Percentiles rank a stretch among this genome's conserved stretches.
Conservation (phyloP, 768 basidiomycete species). For the Hypholoma fasciculare region DNA sequence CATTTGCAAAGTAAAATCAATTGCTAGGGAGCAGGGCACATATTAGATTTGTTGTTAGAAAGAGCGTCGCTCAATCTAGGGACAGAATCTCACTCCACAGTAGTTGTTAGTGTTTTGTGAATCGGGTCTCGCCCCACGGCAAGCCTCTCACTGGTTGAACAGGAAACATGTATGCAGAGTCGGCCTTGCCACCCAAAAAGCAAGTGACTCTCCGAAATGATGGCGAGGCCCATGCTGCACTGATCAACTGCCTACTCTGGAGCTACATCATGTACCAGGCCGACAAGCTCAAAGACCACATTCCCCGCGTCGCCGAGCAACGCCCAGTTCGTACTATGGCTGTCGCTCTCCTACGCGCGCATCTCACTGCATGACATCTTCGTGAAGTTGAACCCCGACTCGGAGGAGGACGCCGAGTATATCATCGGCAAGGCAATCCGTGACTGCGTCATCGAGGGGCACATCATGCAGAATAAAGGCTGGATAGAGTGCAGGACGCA, state of each 20-base stretch:
- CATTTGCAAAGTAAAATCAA: too few relatives aligned
- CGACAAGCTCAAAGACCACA: slow-evolving; percentile 90
- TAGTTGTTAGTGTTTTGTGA: too few relatives aligned
- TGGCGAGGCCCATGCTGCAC: slow-evolving; percentile 86
- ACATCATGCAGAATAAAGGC: slow-evolving; percentile 89
- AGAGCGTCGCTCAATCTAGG: too few relatives aligned
- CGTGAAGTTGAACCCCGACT: slow-evolving; percentile 90
- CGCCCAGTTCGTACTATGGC: slow-evolving; percentile 89
- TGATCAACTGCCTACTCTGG: slow-evolving; percentile 92
- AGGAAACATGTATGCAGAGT: slow-evolving; percentile 45
- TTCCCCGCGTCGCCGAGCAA: slow-evolving; percentile 88
- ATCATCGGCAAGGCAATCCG: slow-evolving; percentile 97
- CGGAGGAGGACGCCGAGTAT: slow-evolving; percentile 97
- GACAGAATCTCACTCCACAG: too few relatives aligned
- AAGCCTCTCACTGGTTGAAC: too few relatives aligned
- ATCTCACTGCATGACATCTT: slow-evolving; percentile 95
- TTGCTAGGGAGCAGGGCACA: too few relatives aligned
- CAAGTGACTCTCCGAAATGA: slow-evolving; percentile 88
- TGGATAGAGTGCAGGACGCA: slow-evolving; percentile 90
- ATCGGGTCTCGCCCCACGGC: too few relatives aligned
- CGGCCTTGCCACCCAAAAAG: slow-evolving; percentile 89
- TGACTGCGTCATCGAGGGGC: slow-evolving; percentile 93
- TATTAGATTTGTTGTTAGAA: too few relatives aligned
- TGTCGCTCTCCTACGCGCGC: slow-evolving; percentile 92
- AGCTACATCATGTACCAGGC: slow-evolving; percentile 94